Evolutionary conservation across 1,284 basidiomycete species (phyloP), one percentile per base, ranked within the genome.

Genomic region (Moniliophthora roreri): DNA sequence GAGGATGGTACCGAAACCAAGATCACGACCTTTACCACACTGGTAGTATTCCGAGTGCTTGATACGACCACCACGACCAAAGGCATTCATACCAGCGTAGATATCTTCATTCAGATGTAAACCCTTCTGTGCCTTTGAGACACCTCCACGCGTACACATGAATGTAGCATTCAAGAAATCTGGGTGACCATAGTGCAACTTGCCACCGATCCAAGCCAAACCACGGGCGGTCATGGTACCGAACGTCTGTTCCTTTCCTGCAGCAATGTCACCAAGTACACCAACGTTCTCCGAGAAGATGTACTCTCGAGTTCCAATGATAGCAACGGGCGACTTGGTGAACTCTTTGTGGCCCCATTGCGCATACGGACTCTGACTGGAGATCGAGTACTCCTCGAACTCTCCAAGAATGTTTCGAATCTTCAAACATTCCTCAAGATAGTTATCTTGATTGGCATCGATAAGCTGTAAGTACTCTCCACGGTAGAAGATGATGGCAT

Each of bases 261-360:
- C 97, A 46, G 97, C 97, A 62, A 99, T 94, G 71, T 99, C 97
- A 76, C 97, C 97, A 54, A 99, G 81, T 40, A 99, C 93, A 81
- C 97, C 97, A 65, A 99, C 99, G 75, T 99, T 99, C 78, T 99
- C 97, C 50, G 97, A 99, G 79, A 99, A 99, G 67, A 99, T 98
- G 77, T 99, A 99, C 77, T 99, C 97, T 70, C 97, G 88, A 23
- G 97, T 97, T 69, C 97, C 97, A 58, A 99, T 84, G 70, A 99
- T 99, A 39, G 97, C 97, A 53, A 99, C 95, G 24, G 96, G 96
- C 40, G 88, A 77, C 69, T 89, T 93, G 62, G 77, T 80, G 72
- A 97, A 97, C 68, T 97, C 93, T 71, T 93, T 89, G 72, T 92
- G 90, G 36, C 92, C 92, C 85, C 89, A 92, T 64, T 91, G 87